Conservation (phyloP, 1,284 basidiomycete species). For the Rhodotorula mucilaginosa region DNA sequence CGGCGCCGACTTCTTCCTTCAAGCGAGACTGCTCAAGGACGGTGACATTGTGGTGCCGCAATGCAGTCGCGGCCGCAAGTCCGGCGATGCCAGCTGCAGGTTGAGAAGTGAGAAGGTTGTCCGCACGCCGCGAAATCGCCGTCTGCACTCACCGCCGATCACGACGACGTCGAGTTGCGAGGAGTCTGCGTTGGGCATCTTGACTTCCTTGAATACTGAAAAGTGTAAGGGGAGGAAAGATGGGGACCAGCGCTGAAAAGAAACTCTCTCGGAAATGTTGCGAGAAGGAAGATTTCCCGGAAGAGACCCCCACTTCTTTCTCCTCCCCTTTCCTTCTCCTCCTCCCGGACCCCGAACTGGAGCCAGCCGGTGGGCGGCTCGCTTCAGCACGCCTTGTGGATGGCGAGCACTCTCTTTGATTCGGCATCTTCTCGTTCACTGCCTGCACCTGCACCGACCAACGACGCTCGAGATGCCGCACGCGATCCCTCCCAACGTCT, state of each 20-base stretch:
- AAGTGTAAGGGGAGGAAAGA: background rate
- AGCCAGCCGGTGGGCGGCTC: no score
- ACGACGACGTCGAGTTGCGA: conserved; percentile 38
- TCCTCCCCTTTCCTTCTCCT: no score
- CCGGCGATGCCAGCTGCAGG: conserved; percentile 42
- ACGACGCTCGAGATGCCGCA: background rate
- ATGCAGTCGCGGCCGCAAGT: conserved; percentile 39
- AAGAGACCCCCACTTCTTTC: no score
- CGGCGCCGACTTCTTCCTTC: conserved; percentile 45
- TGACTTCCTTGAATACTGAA: background rate
- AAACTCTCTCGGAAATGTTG: no score
- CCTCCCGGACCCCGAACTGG: no score
- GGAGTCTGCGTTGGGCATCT: conserved; percentile 2
- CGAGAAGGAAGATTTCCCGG: no score
- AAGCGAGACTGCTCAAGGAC: conserved; percentile 41
- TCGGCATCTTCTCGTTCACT: no score
- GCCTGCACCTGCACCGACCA: no score
- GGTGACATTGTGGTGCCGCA: conserved; percentile 43
- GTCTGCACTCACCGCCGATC: conserved; percentile 28
- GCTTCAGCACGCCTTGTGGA: no score
- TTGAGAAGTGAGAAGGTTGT: background rate
- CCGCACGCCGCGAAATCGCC: no score
- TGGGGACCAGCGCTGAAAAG: background rate
- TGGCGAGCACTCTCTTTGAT: no score
- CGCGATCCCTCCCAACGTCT: conserved; percentile 15